These are phyloP conservation scores for Coemansia sp. DNA, from an alignment of 192 early-diverging fungal genomes.

Conservation along the genomic window DNA sequence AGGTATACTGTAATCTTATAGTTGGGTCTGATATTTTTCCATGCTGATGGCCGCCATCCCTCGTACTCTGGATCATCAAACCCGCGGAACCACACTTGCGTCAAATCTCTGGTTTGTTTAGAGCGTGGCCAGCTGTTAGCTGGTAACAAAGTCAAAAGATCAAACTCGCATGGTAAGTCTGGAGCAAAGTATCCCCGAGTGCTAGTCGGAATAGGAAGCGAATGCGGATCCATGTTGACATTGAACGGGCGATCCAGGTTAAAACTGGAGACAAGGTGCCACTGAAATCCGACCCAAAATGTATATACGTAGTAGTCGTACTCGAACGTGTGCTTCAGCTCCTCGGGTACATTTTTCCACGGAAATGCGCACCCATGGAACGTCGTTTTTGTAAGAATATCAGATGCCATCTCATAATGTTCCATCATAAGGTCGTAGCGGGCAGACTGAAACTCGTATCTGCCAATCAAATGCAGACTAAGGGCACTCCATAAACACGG, in stretches of 20 bases:
- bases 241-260: slow-evolving; percentile 51
- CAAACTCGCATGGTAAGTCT: slow-evolving; percentile 38
- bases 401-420: slow-evolving; percentile 51
- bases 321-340: slow-evolving; percentile 42
- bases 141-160: slow-evolving; percentile 44
- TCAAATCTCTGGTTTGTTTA: slow-evolving; percentile 5
- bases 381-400: slow-evolving; percentile 32
- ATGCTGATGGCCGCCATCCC: slow-evolving; percentile 43
- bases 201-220: slow-evolving; percentile 32
- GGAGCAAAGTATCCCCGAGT: slow-evolving; percentile 39
- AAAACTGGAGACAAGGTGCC: slow-evolving; percentile 49
- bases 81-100: slow-evolving; percentile 41
- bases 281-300: slow-evolving; percentile 52
- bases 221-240: slow-evolving; percentile 13
- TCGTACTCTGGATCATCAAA: slow-evolving; percentile 40
- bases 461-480: slow-evolving; percentile 39
- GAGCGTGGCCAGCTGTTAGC: slow-evolving; percentile 33
- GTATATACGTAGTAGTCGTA: slow-evolving; percentile 55
- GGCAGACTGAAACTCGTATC: slow-evolving; percentile 53
- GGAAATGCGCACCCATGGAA: slow-evolving; percentile 46
- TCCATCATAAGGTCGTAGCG: slow-evolving; percentile 49
- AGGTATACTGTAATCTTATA: slow-evolving; percentile 40
- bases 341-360: slow-evolving; percentile 30
- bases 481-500: slow-evolving; percentile 48
- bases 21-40: slow-evolving; percentile 39